Evolutionary conservation across 2,329 filamentous ascomycete genomes (phyloP).

Genomic region (Aspergillus transmontanensis): DNA sequence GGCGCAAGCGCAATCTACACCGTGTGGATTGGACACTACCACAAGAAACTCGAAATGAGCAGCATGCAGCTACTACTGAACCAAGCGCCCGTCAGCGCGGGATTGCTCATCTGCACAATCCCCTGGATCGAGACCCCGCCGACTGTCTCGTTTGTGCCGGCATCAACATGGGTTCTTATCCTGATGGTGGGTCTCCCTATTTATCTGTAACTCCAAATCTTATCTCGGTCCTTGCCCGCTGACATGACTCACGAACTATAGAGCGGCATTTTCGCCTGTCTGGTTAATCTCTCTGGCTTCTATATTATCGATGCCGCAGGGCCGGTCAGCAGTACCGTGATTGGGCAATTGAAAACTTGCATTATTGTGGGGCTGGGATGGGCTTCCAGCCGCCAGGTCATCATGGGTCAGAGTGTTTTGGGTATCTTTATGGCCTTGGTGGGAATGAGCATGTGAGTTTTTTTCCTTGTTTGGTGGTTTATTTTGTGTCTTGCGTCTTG

Average conservation of each 20-base stretch:
- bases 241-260: not conserved
- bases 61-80: slow-evolving; percentile 28
- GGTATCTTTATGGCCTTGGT: slow-evolving; percentile 22
- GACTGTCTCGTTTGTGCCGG: slow-evolving; percentile 15
- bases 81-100: slow-evolving; percentile 23
- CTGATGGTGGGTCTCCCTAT: slow-evolving; percentile 12
- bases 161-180: slow-evolving; percentile 20
- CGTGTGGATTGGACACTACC: slow-evolving; percentile 23
- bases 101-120: slow-evolving; percentile 19
- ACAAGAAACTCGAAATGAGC: slow-evolving; percentile 21
- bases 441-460: slow-evolving; percentile 25
- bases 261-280: slow-evolving; percentile 25
- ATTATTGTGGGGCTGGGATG: slow-evolving; percentile 67
- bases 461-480: not conserved
- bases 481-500: not conserved
- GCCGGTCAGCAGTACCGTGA: slow-evolving; percentile 66
- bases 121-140: slow-evolving; percentile 21
- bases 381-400: slow-evolving; percentile 29
- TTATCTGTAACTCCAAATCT: not conserved
- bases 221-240: not conserved
- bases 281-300: slow-evolving; percentile 27
- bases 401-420: slow-evolving; percentile 18
- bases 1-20: slow-evolving; percentile 25
- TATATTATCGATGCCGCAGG: slow-evolving; percentile 44
- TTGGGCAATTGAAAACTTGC: slow-evolving; percentile 68